Percentiles rank a stretch among this genome's conserved stretches.
These are phyloP conservation scores for Mycosphaerella arachidis DNA, from an alignment of 2,329 filamentous ascomycete genomes.

Conservation along the genomic window DNA sequence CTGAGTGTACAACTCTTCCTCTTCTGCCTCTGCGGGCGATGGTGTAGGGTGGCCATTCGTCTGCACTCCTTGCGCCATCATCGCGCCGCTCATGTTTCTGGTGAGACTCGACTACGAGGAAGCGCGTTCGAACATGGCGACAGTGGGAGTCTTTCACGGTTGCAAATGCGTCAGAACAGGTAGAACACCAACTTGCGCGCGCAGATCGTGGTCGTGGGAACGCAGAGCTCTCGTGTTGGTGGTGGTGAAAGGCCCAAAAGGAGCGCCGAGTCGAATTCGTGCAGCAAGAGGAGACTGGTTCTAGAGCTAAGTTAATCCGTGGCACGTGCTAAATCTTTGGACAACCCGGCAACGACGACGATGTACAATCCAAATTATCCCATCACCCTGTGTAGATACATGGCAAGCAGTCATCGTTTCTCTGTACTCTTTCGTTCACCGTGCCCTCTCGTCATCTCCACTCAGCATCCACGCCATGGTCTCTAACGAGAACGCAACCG, in stretches of 20 bases:
- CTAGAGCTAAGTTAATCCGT: too few relatives aligned
- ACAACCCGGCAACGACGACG: not conserved
- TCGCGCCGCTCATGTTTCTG: not conserved
- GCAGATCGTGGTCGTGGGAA: not conserved
- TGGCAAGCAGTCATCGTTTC: not conserved
- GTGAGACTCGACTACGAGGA: conserved; percentile 10
- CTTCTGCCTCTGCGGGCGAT: conserved; percentile 23
- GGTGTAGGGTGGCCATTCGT: conserved; percentile 18
- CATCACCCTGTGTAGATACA: not conserved
- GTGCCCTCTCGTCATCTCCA: not conserved
- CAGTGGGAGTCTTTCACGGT: not conserved
- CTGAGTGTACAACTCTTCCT: conserved; percentile 59
- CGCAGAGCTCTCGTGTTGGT: not conserved
- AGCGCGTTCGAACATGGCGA: conserved; percentile 15
- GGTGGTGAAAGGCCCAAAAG: not conserved
- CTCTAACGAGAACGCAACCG: conserved; percentile 8
- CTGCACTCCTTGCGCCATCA: conserved; percentile 19
- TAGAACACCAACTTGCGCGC: not conserved
- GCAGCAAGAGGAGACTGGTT: too few relatives aligned
- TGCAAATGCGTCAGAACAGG: not conserved
- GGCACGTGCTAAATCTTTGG: not conserved
- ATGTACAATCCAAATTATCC: too few relatives aligned
- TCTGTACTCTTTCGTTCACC: not conserved
- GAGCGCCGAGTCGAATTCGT: too few relatives aligned
- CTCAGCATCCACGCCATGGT: conserved; percentile 3